These are phyloP conservation scores for Hanseniaspora mollemarum DNA, from an alignment of 805 yeast species.

Conservation along the genomic window DNA sequence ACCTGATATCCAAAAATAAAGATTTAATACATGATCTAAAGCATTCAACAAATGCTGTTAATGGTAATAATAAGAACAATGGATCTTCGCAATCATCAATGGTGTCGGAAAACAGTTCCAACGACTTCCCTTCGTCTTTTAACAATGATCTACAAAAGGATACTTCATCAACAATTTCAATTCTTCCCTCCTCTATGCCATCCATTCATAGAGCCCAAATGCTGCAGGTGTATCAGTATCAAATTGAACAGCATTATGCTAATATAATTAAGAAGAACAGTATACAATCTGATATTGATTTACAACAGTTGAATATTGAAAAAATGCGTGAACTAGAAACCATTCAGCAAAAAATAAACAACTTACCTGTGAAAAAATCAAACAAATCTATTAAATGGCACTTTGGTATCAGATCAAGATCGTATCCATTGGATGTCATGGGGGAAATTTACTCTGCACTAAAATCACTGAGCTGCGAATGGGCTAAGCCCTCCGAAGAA, in stretches of 20 bases:
- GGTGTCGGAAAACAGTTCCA: conserved; percentile 17
- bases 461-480: conserved; percentile 88
- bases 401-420: conserved; percentile 90
- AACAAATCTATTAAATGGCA: conserved; percentile 81
- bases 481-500: conserved; percentile 91
- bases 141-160: conserved; percentile 25
- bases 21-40: conserved; percentile 57
- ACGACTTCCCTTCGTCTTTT: conserved; percentile 13
- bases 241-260: conserved; percentile 12
- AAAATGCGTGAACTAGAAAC: conserved; percentile 14
- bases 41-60: conserved; percentile 37
- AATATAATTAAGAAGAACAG: conserved; percentile 21
- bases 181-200: conserved; percentile 86
- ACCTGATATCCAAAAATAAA: conserved; percentile 68
- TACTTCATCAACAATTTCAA: conserved; percentile 68
- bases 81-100: conserved; percentile 38
- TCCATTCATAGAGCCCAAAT: conserved; percentile 88
- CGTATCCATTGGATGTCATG: conserved; percentile 96
- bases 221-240: conserved; percentile 33
- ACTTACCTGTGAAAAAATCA: conserved; percentile 46
- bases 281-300: conserved; percentile 24
- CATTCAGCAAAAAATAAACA: conserved; percentile 13
- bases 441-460: conserved; percentile 93
- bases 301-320: conserved; percentile 42
- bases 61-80: background rate